A percentile compares a stretch with the other conserved stretches of the same genome.
Conservation (phyloP, 2,329 filamentous ascomycete species). For the Phialemoniopsis sp. region DNA sequence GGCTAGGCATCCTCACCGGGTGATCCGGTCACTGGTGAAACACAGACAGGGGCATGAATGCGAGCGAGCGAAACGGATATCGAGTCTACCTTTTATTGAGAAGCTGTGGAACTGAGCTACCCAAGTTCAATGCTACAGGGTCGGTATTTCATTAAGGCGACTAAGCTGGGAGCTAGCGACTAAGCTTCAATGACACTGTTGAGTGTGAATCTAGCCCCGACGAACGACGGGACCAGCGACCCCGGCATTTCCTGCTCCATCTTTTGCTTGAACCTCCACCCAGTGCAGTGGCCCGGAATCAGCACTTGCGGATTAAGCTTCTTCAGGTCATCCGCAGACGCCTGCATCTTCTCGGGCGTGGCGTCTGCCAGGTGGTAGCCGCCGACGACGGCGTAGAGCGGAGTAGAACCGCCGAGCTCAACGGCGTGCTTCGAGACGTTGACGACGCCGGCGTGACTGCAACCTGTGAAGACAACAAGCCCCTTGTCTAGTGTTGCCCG, state of each 20-base stretch:
- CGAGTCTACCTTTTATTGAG: too few species aligned
- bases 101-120: too few species aligned
- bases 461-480: constrained; percentile 51
- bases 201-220: constrained; percentile 33
- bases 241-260: constrained; percentile 48
- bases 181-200: neutral
- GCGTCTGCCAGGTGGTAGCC: constrained; percentile 49
- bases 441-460: constrained; percentile 50
- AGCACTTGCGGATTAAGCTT: constrained; percentile 39
- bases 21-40: too few species aligned
- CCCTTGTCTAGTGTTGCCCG: constrained; percentile 37
- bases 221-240: constrained; percentile 42
- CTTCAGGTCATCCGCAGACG: constrained; percentile 43
- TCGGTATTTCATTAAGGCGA: too few species aligned
- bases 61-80: too few species aligned
- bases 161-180: too few species aligned
- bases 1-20: too few species aligned
- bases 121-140: too few species aligned
- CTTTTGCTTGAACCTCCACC: constrained; percentile 49
- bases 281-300: constrained; percentile 51
- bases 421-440: constrained; percentile 44
- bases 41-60: too few species aligned
- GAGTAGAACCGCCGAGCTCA: constrained; percentile 26
- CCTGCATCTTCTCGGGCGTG: constrained; percentile 33
- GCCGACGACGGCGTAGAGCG: constrained; percentile 45